phyloP scores from a whole-genome alignment of 139 green algal genomes.

The Tetraselmis chui region DNA sequence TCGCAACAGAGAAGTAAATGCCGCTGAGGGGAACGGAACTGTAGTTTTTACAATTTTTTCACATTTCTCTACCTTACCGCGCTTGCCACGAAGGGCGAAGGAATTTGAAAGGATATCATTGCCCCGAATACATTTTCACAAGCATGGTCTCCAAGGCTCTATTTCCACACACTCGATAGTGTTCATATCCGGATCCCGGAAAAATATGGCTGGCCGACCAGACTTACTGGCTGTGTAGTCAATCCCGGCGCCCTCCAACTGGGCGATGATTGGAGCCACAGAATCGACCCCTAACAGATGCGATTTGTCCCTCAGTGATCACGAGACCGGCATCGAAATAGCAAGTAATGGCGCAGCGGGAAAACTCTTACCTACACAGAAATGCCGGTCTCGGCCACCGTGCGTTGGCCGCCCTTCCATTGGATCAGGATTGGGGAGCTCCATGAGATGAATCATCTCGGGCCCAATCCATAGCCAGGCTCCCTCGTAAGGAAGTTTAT shows the following conservation, averaged over 20 bases:
- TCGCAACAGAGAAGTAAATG: too few relatives aligned
- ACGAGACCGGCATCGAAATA: too few relatives aligned
- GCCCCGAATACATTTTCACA: too few relatives aligned
- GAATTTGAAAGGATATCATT: too few relatives aligned
- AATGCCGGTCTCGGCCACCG: constrained; percentile 19
- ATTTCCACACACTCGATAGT: constrained; percentile 3
- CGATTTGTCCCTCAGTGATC: too few relatives aligned
- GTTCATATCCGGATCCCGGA: constrained; percentile 15
- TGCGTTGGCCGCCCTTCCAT: constrained; percentile 9
- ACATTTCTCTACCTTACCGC: too few relatives aligned
- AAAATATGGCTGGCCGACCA: constrained; percentile 18
- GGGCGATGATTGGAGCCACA: not conserved
- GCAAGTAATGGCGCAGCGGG: too few relatives aligned
- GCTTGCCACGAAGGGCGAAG: too few relatives aligned
- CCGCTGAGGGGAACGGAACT: too few relatives aligned
- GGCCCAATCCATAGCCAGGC: constrained; percentile 20
- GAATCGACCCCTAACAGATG: not conserved
- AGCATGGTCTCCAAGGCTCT: not conserved
- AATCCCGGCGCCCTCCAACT: not conserved
- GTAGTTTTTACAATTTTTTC: too few relatives aligned
- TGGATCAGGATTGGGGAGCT: constrained; percentile 17
- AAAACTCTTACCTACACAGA: constrained; percentile 12
- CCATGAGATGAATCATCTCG: constrained; percentile 25
- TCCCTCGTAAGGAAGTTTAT: constrained; percentile 12
- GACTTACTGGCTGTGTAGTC: constrained; percentile 16